These are phyloP conservation scores for Camelina neglecta DNA, from an alignment of 345 rosid genomes.

Conservation along the genomic window DNA sequence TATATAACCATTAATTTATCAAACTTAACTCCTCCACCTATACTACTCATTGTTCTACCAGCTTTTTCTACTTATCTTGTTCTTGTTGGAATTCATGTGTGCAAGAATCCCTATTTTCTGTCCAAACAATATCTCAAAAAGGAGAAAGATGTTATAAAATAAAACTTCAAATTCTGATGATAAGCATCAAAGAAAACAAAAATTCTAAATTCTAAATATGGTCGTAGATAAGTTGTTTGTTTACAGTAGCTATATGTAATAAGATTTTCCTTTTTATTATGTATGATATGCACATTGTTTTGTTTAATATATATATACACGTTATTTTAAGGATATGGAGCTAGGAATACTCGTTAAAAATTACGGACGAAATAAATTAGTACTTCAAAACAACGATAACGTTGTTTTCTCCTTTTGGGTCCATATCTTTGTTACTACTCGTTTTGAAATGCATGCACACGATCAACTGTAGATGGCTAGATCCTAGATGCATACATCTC, in stretches of 20 bases:
- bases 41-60: conserved; percentile 1
- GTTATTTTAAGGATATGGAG: not conserved
- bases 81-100: conserved; percentile 15
- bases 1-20: not conserved
- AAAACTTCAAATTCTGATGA: not conserved
- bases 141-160: too few relatives aligned
- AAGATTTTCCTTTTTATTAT: too few relatives aligned
- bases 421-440: conserved; percentile 28
- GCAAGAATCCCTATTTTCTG: conserved; percentile 9
- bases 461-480: not conserved
- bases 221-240: not conserved
- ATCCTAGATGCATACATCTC: conserved; percentile 3
- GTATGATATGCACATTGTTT: too few relatives aligned
- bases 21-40: conserved; percentile 6
- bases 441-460: conserved; percentile 35
- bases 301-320: too few relatives aligned
- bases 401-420: conserved; percentile 24
- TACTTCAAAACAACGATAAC: conserved; percentile 20
- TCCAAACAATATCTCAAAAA: not conserved
- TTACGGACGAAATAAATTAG: conserved; percentile 10
- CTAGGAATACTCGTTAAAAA: not conserved
- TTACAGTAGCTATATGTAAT: too few relatives aligned
- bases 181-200: too few relatives aligned
- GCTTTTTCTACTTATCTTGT: not conserved
- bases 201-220: not conserved